Evolutionary conservation across 768 basidiomycete species (phyloP).

Genomic region (Leccinum olivaceopallidum): DNA sequence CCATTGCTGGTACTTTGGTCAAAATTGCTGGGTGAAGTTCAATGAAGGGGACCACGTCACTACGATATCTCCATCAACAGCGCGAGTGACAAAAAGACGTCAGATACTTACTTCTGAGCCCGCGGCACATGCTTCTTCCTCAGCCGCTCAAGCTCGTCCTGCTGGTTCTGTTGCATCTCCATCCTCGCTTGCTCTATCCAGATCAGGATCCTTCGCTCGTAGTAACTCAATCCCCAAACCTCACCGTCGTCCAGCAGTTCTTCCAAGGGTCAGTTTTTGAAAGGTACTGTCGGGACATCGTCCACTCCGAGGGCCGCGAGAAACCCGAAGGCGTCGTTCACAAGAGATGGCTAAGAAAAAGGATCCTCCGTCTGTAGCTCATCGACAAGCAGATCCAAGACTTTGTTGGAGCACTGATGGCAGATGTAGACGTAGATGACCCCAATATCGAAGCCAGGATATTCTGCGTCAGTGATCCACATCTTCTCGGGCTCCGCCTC

Average conservation of each 20-base stretch:
- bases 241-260: conserved; percentile 35
- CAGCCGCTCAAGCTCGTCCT: conserved; percentile 43
- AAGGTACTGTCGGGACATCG: conserved; percentile 40
- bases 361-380: neutral
- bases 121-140: conserved; percentile 36
- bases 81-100: too few relatives aligned
- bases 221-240: conserved; percentile 57
- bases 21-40: too few relatives aligned
- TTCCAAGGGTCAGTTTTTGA: conserved; percentile 37
- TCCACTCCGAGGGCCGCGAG: conserved; percentile 40
- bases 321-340: conserved; percentile 33
- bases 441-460: neutral
- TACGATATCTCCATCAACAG: too few relatives aligned
- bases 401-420: too few relatives aligned
- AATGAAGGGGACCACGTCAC: too few relatives aligned
- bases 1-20: too few relatives aligned
- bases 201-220: conserved; percentile 48
- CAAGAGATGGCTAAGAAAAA: conserved; percentile 14
- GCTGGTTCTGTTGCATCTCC: conserved; percentile 29
- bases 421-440: neutral
- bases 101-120: too few relatives aligned
- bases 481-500: conserved; percentile 25
- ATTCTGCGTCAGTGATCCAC: conserved; percentile 28
- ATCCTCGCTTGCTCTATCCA: conserved; percentile 49
- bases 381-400: neutral